Evolutionary conservation across 495 filamentous ascomycete genomes (phyloP).

Genomic region (Neurospora discreta): DNA sequence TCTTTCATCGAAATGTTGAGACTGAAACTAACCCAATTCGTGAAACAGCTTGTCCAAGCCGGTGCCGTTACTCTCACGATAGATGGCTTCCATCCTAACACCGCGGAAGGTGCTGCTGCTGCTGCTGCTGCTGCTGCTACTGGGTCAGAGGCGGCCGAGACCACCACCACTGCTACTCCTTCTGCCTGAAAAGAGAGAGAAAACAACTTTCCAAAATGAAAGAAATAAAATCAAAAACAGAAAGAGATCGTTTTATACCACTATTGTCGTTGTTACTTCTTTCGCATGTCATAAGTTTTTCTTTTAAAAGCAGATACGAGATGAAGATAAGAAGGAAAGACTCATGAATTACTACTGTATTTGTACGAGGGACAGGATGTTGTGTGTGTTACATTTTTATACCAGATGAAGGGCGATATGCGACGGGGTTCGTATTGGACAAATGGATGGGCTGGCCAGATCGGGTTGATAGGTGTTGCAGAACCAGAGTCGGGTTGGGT

Average conservation of each 20-base stretch:
- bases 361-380: background rate
- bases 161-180: background rate
- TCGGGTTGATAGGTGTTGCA: background rate
- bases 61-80: slow-evolving; percentile 79
- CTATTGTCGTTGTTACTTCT: background rate
- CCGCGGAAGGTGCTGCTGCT: slow-evolving; percentile 1
- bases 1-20: background rate
- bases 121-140: background rate
- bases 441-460: background rate
- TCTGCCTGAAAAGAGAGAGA: background rate
- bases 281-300: background rate
- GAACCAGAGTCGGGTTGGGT: background rate
- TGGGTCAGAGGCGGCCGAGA: background rate
- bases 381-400: background rate
- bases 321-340: background rate
- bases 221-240: background rate
- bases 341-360: background rate
- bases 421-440: background rate
- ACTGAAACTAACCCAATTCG: slow-evolving; percentile 11
- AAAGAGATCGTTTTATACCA: background rate
- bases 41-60: slow-evolving; percentile 71
- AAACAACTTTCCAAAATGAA: background rate
- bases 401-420: background rate
- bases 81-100: slow-evolving; percentile 59
- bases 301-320: background rate